Evolutionary conservation across 768 basidiomycete genomes (phyloP), one percentile per base, ranked within the genome.

Genomic region (Amanita brunnescens): DNA sequence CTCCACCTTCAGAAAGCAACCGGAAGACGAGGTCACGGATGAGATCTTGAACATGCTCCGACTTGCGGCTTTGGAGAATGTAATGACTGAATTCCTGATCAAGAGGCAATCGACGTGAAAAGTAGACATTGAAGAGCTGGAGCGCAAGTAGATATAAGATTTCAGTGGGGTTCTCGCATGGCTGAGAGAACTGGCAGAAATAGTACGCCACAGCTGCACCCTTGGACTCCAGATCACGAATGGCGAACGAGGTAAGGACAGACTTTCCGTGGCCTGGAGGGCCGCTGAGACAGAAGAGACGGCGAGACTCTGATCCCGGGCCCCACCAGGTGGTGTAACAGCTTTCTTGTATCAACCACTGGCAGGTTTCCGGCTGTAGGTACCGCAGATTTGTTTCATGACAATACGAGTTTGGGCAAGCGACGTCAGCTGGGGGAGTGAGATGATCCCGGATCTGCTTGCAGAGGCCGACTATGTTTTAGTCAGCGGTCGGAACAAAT

Each of bases 111-210:
- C 14, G 32, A n/a, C 24, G 44, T 33, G 14, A 16, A 29, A 29
- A 33, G 32, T 45, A 45, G 44, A 20, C 24, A 45, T 45, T 6
- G 20, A 45, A 45, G 26, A 45, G 44, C 23, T 45, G 44, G 44
- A 29, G 18, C 23, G 44, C 44, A 33, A 45, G 7, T 29, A 45
- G 44, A 29, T 23, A 3, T 29, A 45, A 4, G 24, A 45, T 45
- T 29, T 45, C 44, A 2, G n/a, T 29, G 24, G 32, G 5, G 32
- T 33, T 1, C 3, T 45, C 7, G 23, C 44, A 45, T 45, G 14
- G 44, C 44, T 45, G 44, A 33, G 26, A 29, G 32, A 29, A 33
- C 24, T 45, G 44, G 44, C 23, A 45, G 32, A 45, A 45, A 33
- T 29, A 33, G 44, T 45, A 45, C 2, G 44, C 44, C 23, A 45